A percentile compares a stretch with the other conserved stretches of the same genome.
Evolutionary conservation across 352 stramenopile species (phyloP).

Genomic region (Nothophytophthora sp.): DNA sequence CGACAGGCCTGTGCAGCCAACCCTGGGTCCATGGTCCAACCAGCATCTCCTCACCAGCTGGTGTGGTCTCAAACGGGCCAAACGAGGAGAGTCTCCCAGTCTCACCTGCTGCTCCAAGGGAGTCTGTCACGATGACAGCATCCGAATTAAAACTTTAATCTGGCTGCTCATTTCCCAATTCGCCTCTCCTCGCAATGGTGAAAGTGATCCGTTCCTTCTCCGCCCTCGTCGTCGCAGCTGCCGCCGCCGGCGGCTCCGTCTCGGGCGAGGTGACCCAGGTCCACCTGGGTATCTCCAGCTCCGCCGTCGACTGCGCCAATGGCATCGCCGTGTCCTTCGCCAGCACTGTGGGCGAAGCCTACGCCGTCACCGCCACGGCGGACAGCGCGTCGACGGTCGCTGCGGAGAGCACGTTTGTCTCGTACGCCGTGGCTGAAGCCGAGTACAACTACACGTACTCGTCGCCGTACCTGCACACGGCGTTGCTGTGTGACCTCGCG

Average conservation of each 20-base stretch:
- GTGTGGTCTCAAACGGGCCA: too few species aligned
- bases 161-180: background rate
- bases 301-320: slow-evolving; percentile 6
- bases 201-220: background rate
- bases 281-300: slow-evolving; percentile 15
- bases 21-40: too few species aligned
- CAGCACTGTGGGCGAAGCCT: slow-evolving; percentile 1
- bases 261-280: slow-evolving; percentile 20
- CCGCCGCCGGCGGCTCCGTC: slow-evolving; percentile 5
- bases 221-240: slow-evolving; percentile 2
- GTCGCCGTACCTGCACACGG: slow-evolving; percentile 29
- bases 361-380: slow-evolving; percentile 7
- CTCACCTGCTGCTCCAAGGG: too few species aligned
- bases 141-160: too few species aligned
- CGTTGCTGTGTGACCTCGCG: slow-evolving; percentile 21
- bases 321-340: slow-evolving; percentile 18
- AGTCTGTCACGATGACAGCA: too few species aligned
- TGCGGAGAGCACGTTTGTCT: slow-evolving; percentile 6
- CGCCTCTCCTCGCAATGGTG: background rate
- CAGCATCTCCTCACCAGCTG: too few species aligned
- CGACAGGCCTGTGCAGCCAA: too few species aligned
- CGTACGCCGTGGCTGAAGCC: slow-evolving; percentile 9
- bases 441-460: slow-evolving; percentile 29
- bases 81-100: too few species aligned
- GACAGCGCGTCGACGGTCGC: background rate